Percentiles rank a stretch among this genome's conserved stretches.
Evolutionary conservation across 2,329 filamentous ascomycete genomes (phyloP).

Genomic region (Aspergillus jensenii): DNA sequence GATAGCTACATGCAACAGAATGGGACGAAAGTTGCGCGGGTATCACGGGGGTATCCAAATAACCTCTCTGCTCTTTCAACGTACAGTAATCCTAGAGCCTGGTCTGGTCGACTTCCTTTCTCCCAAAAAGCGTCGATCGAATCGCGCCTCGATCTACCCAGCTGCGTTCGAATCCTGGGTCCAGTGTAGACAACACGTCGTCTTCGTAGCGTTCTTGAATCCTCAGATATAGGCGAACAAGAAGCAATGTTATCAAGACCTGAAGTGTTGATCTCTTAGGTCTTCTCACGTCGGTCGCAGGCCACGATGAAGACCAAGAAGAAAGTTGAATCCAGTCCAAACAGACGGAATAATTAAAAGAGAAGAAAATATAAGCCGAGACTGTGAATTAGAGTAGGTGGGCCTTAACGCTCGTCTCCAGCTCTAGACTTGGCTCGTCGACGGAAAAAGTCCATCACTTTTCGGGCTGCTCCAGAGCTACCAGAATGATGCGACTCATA

Average conservation of each 20-base stretch:
- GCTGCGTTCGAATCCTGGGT: slow-evolving; percentile 5
- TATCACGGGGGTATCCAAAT: slow-evolving; percentile 43
- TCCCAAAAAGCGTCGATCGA: slow-evolving; percentile 13
- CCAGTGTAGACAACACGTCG: slow-evolving; percentile 7
- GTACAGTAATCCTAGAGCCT: slow-evolving; percentile 21
- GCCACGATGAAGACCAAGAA: slow-evolving; percentile 10
- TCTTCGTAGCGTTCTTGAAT: slow-evolving; percentile 11
- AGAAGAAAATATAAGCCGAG: slow-evolving; percentile 14
- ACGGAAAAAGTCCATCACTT: slow-evolving; percentile 98
- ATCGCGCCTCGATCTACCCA: slow-evolving; percentile 8
- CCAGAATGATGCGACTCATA: slow-evolving; percentile 73
- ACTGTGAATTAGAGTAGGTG: slow-evolving; percentile 7
- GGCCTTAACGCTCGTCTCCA: slow-evolving; percentile 39
- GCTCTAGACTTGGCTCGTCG: slow-evolving; percentile 75
- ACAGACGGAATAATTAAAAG: slow-evolving; percentile 11
- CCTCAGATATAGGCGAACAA: slow-evolving; percentile 13
- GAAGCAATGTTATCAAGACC: slow-evolving; percentile 11
- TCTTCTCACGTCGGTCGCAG: slow-evolving; percentile 8
- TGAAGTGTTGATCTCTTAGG: slow-evolving; percentile 13
- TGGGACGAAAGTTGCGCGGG: slow-evolving; percentile 35
- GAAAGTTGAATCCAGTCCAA: slow-evolving; percentile 13
- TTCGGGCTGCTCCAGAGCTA: slow-evolving; percentile 80
- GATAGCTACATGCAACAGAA: slow-evolving; percentile 36
- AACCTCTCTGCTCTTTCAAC: slow-evolving; percentile 34
- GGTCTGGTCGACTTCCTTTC: slow-evolving; percentile 16